phyloP scores from a whole-genome alignment of 345 rosid genomes.

The Barbarea vulgaris region DNA sequence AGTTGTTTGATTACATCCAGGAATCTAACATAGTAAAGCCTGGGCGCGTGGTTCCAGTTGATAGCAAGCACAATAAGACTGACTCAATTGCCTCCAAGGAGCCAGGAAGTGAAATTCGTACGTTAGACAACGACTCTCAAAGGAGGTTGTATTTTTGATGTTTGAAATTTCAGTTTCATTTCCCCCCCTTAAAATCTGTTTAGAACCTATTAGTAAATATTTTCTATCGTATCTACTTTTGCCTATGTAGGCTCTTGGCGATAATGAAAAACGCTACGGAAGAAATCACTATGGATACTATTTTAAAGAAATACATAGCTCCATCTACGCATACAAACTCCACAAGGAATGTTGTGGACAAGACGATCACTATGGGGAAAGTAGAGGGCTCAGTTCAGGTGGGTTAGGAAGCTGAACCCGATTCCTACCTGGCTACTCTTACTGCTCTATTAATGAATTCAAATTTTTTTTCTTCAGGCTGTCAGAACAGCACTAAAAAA shows the following conservation, averaged over 20 bases:
- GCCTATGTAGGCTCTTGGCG: slow-evolving; percentile 55
- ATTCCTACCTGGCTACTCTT: slow-evolving; percentile 12
- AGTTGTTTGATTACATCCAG: slow-evolving; percentile 31
- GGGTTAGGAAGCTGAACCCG: slow-evolving; percentile 31
- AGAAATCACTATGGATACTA: slow-evolving; percentile 57
- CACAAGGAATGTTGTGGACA: slow-evolving; percentile 55
- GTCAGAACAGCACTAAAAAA: slow-evolving; percentile 71
- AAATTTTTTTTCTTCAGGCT: slow-evolving; percentile 55
- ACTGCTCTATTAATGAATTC: not conserved
- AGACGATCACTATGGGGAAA: slow-evolving; percentile 72
- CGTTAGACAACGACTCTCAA: slow-evolving; percentile 66
- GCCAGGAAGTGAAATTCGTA: slow-evolving; percentile 40
- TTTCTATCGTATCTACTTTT: slow-evolving; percentile 15
- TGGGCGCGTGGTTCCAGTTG: slow-evolving; percentile 34
- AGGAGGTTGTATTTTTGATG: slow-evolving; percentile 52
- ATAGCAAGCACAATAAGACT: slow-evolving; percentile 35
- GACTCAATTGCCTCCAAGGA: slow-evolving; percentile 36
- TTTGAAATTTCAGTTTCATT: slow-evolving; percentile 14
- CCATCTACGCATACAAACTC: slow-evolving; percentile 57
- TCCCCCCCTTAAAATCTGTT: slow-evolving; percentile 13
- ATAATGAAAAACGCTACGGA: slow-evolving; percentile 58
- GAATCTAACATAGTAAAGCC: slow-evolving; percentile 39
- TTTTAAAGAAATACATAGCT: slow-evolving; percentile 50
- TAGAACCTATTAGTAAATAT: slow-evolving; percentile 6
- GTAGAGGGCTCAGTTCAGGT: slow-evolving; percentile 86